These are phyloP conservation scores for Pseudogymnoascus sp. DNA, from an alignment of 2,329 filamentous ascomycete species.

Conservation along the genomic window DNA sequence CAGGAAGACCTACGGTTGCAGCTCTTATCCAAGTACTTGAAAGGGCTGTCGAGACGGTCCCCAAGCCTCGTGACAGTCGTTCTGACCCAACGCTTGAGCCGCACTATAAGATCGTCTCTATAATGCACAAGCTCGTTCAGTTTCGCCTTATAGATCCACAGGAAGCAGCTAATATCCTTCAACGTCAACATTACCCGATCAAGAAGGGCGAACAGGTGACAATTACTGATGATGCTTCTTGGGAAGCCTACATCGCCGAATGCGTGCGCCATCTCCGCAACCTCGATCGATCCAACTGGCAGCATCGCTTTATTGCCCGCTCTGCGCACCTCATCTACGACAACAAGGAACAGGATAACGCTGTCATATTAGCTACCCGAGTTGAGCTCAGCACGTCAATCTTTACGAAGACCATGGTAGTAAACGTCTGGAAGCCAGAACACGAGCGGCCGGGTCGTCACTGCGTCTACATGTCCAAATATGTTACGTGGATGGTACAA, in stretches of 20 bases:
- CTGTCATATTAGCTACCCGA: conserved; percentile 45
- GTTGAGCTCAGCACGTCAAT: conserved; percentile 61
- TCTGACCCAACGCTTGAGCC: conserved; percentile 62
- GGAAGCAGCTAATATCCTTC: conserved; percentile 29
- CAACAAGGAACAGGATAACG: conserved; percentile 31
- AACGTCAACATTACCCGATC: conserved; percentile 26
- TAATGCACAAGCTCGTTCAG: conserved; percentile 58
- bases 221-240: conserved; percentile 36
- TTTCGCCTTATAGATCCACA: conserved; percentile 18
- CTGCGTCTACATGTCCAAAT: conserved; percentile 66
- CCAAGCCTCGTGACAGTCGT: conserved; percentile 51
- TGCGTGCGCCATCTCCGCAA: conserved; percentile 25
- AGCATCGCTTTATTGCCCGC: conserved; percentile 62
- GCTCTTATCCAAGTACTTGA: conserved; percentile 50
- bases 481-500: conserved; percentile 57
- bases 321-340: conserved; percentile 55
- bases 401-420: conserved; percentile 66
- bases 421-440: conserved; percentile 68
- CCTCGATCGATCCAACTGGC: conserved; percentile 67
- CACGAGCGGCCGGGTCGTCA: conserved; percentile 62
- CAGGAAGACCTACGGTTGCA: conserved; percentile 27
- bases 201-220: conserved; percentile 25
- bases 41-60: conserved; percentile 53
- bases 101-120: conserved; percentile 62
- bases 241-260: conserved; percentile 52